Base-by-base conservation (phyloP, 2,329 filamentous ascomycete species). In the Monosporascus sp. region DNA sequence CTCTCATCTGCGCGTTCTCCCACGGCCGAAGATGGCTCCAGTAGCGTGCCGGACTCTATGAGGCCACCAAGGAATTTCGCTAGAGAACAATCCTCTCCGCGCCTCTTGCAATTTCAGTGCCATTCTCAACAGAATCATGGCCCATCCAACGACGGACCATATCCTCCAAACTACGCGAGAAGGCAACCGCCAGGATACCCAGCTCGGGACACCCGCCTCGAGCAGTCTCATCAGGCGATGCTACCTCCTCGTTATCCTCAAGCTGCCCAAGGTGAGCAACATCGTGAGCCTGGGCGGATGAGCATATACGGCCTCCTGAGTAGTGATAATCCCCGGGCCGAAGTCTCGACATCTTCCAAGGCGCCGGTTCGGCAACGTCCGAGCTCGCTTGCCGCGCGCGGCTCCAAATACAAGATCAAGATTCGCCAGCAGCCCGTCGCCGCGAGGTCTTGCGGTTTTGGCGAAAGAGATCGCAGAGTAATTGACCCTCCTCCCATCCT, bases 401-500 rank as follows among this genome's bases (percentile, higher is more conserved):
- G 60, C 5, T 63, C 65, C 15, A 68, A 69, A 26, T 78, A 77
- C 60, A 68, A 63, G 38, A 78, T 89, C 53, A 74, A 69, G 45
- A 82, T 93, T 57, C 85, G 89, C 49, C 89, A 94, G 68, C 89
- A 93, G 64, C 89, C 89, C 8, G 77, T 84, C 18, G 88, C 88
- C 1, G 89, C 89, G 51, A 79, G 89, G 60, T 89, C 88, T 43
- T 94, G 89, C 63, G 89, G 89, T 1, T 93, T 91, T 67, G 89
- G 89, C 55, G 89, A 93, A 70, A 79, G 89, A 58, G 89, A 94
- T 65, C 82, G 89, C 40, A 81, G 89, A 57, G 88, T 91, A 17
- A 89, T 94, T 58, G 89, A 94, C 65, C 89, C 89, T 41, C 89
- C 89, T 2, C 89, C 89, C 15, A 93, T 94, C 63, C 81, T 94